Evolutionary conservation across 1,284 basidiomycete genomes (phyloP), one percentile per base, ranked within the genome.

Genomic region (Flammula alnicola): DNA sequence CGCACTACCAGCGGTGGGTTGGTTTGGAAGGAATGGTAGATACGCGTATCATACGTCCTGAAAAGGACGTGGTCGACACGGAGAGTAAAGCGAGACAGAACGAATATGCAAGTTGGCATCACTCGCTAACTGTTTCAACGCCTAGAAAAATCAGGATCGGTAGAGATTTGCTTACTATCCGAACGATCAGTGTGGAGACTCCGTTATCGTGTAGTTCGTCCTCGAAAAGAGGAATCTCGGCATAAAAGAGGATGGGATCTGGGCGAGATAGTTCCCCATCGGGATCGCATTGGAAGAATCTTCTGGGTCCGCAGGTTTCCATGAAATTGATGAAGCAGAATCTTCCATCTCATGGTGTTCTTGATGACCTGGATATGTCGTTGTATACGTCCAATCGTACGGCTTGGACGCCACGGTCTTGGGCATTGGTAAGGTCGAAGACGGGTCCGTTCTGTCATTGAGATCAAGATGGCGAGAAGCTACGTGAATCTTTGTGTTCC

Each of bases 341-440:
- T 48, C 14, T 47, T 26, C 27, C 46, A 43, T 38, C 14, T 66
- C 52, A 29, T 52, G 50, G 33, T 59, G 47, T 22, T 62, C 53
- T 27, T 59, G 53, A 51, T 88, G 82, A 0, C 96, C 97, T 0
- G 84, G 63, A 64, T 98, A 96, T 1, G 81, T 86, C 2, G 92
- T 92, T 0, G 95, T 97, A 67, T 97, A 99, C 4, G 97, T 99
- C 97, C 97, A 99, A 66, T 99, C 97, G 69, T 93, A 98, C 1
- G 88, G 88, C 60, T 95, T 95, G 2, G 91, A 87, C 0, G 81
- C 73, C 30, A 87, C 82, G 3, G 88, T 89, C 58, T 78, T 67
- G 2, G 91, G 88, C 69, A 94, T 81, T 0, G 88, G 84, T 3
- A 84, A 69, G 38, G 74, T 72, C 6, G 88, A 80, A 30, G 77